Evolutionary conservation across 257 asterid genomes (phyloP).

Genomic region (Primulina tabacum): DNA sequence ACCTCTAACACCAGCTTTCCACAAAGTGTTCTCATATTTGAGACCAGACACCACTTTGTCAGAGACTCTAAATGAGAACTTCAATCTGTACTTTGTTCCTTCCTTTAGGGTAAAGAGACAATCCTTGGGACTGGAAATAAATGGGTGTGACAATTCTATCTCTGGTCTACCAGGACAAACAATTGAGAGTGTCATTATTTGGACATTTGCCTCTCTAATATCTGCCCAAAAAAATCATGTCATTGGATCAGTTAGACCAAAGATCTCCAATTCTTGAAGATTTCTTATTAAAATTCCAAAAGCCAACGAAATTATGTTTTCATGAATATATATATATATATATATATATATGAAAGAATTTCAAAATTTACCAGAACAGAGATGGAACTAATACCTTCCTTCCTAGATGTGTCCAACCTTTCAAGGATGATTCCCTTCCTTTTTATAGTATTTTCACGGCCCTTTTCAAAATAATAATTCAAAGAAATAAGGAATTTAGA

Average conservation of each 20-base stretch:
- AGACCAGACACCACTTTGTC: conserved; percentile 46
- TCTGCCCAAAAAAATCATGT: conserved; percentile 11
- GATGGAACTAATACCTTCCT: conserved; percentile 22
- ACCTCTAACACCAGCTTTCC: conserved; percentile 63
- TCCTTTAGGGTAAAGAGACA: conserved; percentile 55
- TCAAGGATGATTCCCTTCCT: conserved; percentile 28
- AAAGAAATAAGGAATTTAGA: too few relatives aligned
- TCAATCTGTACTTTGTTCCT: conserved; percentile 45
- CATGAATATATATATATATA: too few relatives aligned
- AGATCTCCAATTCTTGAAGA: too few relatives aligned
- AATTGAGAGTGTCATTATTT: conserved; percentile 37
- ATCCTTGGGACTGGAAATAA: conserved; percentile 49
- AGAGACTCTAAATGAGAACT: conserved; percentile 46
- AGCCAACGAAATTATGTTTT: too few relatives aligned
- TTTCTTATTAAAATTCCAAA: too few relatives aligned
- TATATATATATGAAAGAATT: too few relatives aligned
- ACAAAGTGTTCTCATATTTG: conserved; percentile 46
- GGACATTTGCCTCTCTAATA: conserved; percentile 30
- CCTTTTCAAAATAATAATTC: conserved; percentile 17
- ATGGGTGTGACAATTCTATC: conserved; percentile 38
- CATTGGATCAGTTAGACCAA: too few relatives aligned
- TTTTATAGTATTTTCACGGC: conserved; percentile 14
- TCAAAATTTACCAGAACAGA: background rate
- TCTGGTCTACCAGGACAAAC: conserved; percentile 47
- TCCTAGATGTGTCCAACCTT: background rate